Conservation (phyloP, 768 basidiomycete species). For the Sistotremastrum suecicum region DNA sequence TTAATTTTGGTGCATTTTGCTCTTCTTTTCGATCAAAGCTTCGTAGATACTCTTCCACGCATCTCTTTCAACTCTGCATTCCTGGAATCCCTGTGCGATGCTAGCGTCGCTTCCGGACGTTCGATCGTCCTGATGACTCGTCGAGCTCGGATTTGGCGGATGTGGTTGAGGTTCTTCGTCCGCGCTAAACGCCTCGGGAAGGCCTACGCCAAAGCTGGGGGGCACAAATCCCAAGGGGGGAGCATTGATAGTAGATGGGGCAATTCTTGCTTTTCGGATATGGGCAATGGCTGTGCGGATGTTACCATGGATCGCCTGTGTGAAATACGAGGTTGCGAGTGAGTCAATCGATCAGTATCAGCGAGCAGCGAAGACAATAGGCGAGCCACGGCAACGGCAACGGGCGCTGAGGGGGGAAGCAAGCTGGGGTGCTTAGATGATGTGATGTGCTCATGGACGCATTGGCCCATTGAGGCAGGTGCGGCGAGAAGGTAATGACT, state of each 20-base stretch:
- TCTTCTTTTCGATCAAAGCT: conserved; percentile 35
- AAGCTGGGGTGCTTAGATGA: background rate
- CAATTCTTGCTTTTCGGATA: conserved; percentile 68
- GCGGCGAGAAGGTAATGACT: conserved; percentile 8
- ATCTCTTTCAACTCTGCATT: conserved; percentile 60
- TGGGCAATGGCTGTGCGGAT: conserved; percentile 72
- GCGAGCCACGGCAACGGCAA: conserved; percentile 1
- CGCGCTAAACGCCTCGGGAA: conserved; percentile 28
- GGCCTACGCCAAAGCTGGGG: conserved; percentile 64
- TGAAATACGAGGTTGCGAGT: too few relatives aligned
- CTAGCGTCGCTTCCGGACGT: background rate
- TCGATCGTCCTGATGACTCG: conserved; percentile 6
- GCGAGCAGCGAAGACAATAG: background rate
- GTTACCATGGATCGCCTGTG: conserved; percentile 58
- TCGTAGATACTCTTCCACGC: conserved; percentile 66
- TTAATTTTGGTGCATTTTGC: background rate
- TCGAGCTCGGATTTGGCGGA: too few relatives aligned
- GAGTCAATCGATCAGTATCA: background rate
- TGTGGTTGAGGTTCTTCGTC: conserved; percentile 14
- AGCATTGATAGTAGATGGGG: conserved; percentile 78
- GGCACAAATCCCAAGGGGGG: conserved; percentile 61
- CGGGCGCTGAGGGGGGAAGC: background rate
- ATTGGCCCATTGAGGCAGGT: too few relatives aligned
- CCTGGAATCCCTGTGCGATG: conserved; percentile 51
- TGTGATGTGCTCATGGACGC: background rate